These are phyloP conservation scores for Teunomyces panamensis DNA, from an alignment of 805 yeast species.

Conservation along the genomic window DNA sequence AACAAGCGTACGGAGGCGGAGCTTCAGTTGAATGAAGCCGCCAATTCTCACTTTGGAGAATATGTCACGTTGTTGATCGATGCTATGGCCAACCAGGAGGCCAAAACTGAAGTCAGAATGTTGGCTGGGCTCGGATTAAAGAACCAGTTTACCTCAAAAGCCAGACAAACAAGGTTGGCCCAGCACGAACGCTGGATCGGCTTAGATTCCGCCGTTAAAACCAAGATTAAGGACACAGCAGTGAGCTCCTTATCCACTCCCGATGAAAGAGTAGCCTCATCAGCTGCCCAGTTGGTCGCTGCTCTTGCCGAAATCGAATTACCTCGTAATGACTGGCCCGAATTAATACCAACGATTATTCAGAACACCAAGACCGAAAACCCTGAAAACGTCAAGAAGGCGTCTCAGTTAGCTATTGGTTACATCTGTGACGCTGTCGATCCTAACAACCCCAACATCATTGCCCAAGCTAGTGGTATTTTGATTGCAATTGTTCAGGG, in stretches of 20 bases:
- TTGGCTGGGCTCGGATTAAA: constrained; percentile 86
- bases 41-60: constrained; percentile 72
- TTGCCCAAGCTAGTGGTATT: constrained; percentile 85
- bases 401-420: constrained; percentile 86
- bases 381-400: constrained; percentile 77
- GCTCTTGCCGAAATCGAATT: constrained; percentile 96
- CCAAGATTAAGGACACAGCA: constrained; percentile 59
- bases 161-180: constrained; percentile 50
- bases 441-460: constrained; percentile 71
- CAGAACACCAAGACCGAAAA: constrained; percentile 80
- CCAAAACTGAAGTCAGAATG: constrained; percentile 79
- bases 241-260: constrained; percentile 60
- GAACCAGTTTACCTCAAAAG: constrained; percentile 85
- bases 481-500: constrained; percentile 96
- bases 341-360: constrained; percentile 76
- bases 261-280: constrained; percentile 77
- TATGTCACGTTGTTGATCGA: constrained; percentile 69
- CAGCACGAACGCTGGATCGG: constrained; percentile 75
- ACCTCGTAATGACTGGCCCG: constrained; percentile 86
- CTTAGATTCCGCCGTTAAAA: constrained; percentile 53
- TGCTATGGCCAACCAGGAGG: constrained; percentile 63
- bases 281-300: constrained; percentile 92
- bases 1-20: constrained; percentile 74
- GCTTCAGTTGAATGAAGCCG: constrained; percentile 64
- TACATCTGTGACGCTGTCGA: constrained; percentile 95